Base-by-base conservation (phyloP, 441 rosid species). In the Adansonia gregorii region DNA sequence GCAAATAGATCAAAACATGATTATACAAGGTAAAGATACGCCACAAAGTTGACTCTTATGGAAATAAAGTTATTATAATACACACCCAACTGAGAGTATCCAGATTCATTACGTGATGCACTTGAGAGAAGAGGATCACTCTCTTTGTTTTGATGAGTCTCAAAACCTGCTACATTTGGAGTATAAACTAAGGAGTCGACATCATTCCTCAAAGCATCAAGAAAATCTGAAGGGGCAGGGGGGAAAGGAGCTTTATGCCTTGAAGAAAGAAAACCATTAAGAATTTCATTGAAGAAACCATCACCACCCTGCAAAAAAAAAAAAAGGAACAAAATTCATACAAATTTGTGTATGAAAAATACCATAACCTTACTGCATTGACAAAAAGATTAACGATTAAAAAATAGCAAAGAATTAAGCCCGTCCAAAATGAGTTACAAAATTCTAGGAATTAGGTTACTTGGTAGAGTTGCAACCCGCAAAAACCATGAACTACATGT, bases 221-320 rank as follows among this genome's bases (percentile, higher is more conserved):
- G 59, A 78, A 88, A 86, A 82, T 90, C 93, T 22, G 91, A 74
- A 77, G 98, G 98, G 77, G 86, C 85, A 60, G 93, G 98, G 54
- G 99, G 98, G 73, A 84, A 82, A 80, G 94, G 93, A 82, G 91
- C 92, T 87, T 88, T 91, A 85, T 90, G 91, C 84, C 98, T 82
- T 52, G 89, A 83, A 80, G 87, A 88, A 80, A 95, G 97, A 88
- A 89, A 89, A 46, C 98, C 99, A 83, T 95, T 92, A 73, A 93
- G 92, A 80, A 92, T 82, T 83, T 93, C 97, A 76, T 93, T 93
- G 85, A 95, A 95, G 92, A 95, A 95, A 52, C 99, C 99, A 87
- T 92, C 99, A 61, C 99, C 98, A 64, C 99, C 99, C 99, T 95
- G 83, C 56, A 73, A 65, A 69, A 79, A 82, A 15, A 74, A 67